Conservation (phyloP, 73 alveolate genomes). For the Tetrahymena elliotti region DNA sequence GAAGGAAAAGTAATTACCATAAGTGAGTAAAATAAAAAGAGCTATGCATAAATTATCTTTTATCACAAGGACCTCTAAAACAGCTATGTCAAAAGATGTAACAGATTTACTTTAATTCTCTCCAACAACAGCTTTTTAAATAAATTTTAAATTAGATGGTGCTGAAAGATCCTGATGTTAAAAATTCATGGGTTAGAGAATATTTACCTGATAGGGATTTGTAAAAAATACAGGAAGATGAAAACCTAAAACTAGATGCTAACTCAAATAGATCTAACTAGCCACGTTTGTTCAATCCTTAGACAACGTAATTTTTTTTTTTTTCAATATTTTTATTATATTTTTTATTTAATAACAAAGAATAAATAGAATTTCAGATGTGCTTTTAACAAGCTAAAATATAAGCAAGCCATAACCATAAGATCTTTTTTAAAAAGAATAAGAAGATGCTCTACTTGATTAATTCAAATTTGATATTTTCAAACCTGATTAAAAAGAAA, state of each 20-base stretch:
- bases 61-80: neutral
- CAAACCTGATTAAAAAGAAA: slow-evolving; percentile 3
- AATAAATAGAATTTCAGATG: neutral
- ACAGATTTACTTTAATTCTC: neutral
- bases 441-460: neutral
- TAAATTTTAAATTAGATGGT: neutral
- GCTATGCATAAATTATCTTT: neutral
- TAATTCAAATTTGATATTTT: slow-evolving; percentile 7
- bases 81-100: neutral
- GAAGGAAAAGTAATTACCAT: neutral
- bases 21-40: neutral
- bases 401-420: neutral
- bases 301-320: neutral
- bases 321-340: neutral
- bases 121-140: neutral
- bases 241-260: neutral
- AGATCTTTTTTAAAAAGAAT: neutral
- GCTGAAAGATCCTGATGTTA: neutral
- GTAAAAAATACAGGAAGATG: neutral
- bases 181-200: neutral
- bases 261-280: neutral
- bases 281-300: neutral
- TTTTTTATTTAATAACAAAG: neutral
- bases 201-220: neutral
- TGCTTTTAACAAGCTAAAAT: neutral